Evolutionary conservation across 768 basidiomycete species (phyloP), one percentile per base, ranked within the genome.

Genomic region (Lactifluus piperatus): DNA sequence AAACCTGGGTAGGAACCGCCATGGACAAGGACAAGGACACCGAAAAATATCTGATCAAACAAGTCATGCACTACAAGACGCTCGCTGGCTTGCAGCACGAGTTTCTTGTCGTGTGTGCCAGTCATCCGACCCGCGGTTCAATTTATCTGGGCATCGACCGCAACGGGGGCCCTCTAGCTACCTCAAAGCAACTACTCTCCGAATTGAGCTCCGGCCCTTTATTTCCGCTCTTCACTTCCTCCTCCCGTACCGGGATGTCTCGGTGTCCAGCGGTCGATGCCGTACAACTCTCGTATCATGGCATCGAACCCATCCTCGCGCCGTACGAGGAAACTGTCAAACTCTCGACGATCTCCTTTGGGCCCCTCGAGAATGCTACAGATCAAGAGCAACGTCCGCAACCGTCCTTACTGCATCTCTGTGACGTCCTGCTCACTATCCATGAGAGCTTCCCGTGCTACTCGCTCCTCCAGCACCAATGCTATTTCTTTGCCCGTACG

Each of bases 401-500:
- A 9, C 64, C 64, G 18, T 49, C 64, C 16, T 52, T 65, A 3
- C 34, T 60, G 16, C 57, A 65, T 36, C 55, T 65, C 32, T 37
- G 54, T 18, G 27, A 60, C 52, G 58, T 65, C 36, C 56, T 65
- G 2, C 55, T 51, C 20, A 43, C 51, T 22, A 51, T 65, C 44
- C 64, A 56, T 39, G 5, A 22, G 22, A 43, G 56, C 39, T 63
- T 63, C 39, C 64, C 64, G 2, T 43, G 30, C 9, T 65, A 65
- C 16, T 49, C 39, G 24, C 62, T 63, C 20, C 50, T 65, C 26
- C 27, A 47, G 20, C 49, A 60, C 37, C 55, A 63, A 24, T 65
- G 64, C 52, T 65, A 57, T 22, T 65, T 64, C 34, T 65, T 65
- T 43, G 62, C 62, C 13, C 58, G 64, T 37, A 51, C 41, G 50